phyloP scores from a whole-genome alignment of 345 rosid species.

The Eucalyptus cladocalyx region DNA sequence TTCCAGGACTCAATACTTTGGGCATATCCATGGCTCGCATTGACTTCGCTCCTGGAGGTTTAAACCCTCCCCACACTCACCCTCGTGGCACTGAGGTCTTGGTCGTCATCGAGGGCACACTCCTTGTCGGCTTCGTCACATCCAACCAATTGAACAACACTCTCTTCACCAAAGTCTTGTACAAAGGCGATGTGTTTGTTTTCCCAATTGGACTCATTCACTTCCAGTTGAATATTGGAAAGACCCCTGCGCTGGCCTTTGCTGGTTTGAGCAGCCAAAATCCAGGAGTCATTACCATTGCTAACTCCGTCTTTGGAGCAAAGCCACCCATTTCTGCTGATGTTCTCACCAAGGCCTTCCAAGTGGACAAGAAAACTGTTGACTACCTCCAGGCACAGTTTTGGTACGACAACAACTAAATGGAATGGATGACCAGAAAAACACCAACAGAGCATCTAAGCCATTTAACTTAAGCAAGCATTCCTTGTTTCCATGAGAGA shows the following conservation, averaged over 20 bases:
- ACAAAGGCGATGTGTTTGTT: conserved; percentile 13
- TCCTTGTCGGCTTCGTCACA: conserved; percentile 19
- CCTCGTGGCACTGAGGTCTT: conserved; percentile 28
- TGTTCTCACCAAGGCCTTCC: conserved; percentile 23
- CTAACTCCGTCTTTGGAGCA: conserved; percentile 6
- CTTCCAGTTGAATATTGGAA: conserved; percentile 15
- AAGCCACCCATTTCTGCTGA: conserved; percentile 1
- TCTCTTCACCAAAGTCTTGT: conserved; percentile 1
- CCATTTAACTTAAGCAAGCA: not conserved
- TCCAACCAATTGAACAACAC: conserved; percentile 4
- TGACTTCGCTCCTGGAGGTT: conserved; percentile 13
- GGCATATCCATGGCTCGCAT: conserved; percentile 8
- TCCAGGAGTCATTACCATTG: conserved; percentile 11
- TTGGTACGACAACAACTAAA: not conserved
- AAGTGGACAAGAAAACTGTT: conserved; percentile 6
- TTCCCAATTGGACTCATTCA: conserved; percentile 25
- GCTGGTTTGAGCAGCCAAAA: conserved; percentile 11
- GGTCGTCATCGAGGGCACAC: conserved; percentile 10
- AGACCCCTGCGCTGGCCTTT: conserved; percentile 16
- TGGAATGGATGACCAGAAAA: not conserved
- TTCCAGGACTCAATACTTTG: conserved; percentile 15
- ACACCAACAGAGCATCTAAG: not conserved
- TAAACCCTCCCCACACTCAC: conserved; percentile 34
- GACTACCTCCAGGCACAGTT: conserved; percentile 13
- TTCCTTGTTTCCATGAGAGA: not conserved